Evolutionary conservation across 495 filamentous ascomycete species (phyloP), one percentile per base, ranked within the genome.

Genomic region (Penicillium atrosanguineum): DNA sequence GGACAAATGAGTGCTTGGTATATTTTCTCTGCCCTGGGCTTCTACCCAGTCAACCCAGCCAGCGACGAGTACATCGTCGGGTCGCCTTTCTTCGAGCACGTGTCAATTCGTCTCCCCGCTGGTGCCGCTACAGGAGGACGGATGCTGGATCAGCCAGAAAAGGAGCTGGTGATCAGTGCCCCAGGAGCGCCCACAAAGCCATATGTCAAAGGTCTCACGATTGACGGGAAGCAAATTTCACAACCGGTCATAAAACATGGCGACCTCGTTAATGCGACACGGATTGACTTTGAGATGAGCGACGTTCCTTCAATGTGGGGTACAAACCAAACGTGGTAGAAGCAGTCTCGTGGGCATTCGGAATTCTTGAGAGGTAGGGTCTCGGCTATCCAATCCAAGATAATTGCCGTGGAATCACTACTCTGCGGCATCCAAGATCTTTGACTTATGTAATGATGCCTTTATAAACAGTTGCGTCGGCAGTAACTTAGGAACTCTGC

Each of bases 1-100:
- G 64, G 64, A 6, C 64, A 67, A 52, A 67, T 59, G 59, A 67
- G 64, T 40, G 55, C 64, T 7, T 67, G 64, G 64, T 67, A 67
- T 44, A 34, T 67, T 5, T 67, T 64, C 26, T 64, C 64, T 0
- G 61, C 61, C 7, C 39, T 67, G 11, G 64, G 64, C 3, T 67
- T 67, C 37, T 67, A 67, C 40, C 61, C 64, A 0, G 61, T 67
- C 37, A 62, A 67, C 9, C 61, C 64, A 0, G 64, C 64, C n/a
- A 60, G 58, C 12, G 64, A 64, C 41, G 55, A 64, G 34, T 67
- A 67, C 42, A 44, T 64, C 23, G 42, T 67, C 21, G 61, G 61
- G 0, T 55, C 64, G 0, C 64, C 64, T 4, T 59, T 67, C 16
- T 67, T 67, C 39, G 64, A 67, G 26, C 50, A 59, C 20, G 46